These are phyloP conservation scores for Candida sp. DNA, from an alignment of 1,139 yeast species.

Conservation along the genomic window DNA sequence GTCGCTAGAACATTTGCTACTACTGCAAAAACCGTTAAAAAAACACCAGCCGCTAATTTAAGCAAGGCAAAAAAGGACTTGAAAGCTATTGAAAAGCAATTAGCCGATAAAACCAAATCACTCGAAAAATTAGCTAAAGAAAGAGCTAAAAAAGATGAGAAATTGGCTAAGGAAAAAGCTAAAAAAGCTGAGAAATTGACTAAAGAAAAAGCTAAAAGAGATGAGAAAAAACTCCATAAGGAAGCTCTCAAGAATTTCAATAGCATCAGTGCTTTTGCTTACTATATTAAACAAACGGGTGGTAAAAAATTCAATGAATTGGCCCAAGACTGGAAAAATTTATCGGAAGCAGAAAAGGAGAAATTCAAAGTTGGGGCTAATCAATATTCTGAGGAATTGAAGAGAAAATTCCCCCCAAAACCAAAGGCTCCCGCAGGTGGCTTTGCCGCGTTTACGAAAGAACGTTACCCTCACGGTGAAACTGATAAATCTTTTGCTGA, in stretches of 20 bases:
- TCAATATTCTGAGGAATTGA: slow-evolving; percentile 23
- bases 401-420: slow-evolving; percentile 1
- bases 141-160: slow-evolving; percentile 5
- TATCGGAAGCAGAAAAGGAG: slow-evolving; percentile 23
- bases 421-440: slow-evolving; percentile 31
- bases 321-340: slow-evolving; percentile 18
- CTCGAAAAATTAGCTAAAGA: background rate
- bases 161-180: background rate
- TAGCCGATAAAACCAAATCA: too few relatives aligned
- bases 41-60: too few relatives aligned
- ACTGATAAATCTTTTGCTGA: slow-evolving; percentile 15
- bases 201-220: slow-evolving; percentile 5
- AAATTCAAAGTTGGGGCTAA: slow-evolving; percentile 21
- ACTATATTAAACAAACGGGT: slow-evolving; percentile 11
- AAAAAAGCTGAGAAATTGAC: slow-evolving; percentile 10
- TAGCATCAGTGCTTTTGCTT: slow-evolving; percentile 2
- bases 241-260: slow-evolving; percentile 7
- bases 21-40: too few relatives aligned
- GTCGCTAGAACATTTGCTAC: too few relatives aligned
- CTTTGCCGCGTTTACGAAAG: slow-evolving; percentile 29
- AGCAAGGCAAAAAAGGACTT: too few relatives aligned
- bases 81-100: too few relatives aligned
- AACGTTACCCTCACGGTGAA: slow-evolving; percentile 23
- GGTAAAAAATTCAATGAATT: slow-evolving; percentile 8
- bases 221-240: slow-evolving; percentile 10